Percentiles rank a stretch among this genome's conserved stretches.
Conservation (phyloP, 78 protist species). For the Pelomyxa schiedti region DNA sequence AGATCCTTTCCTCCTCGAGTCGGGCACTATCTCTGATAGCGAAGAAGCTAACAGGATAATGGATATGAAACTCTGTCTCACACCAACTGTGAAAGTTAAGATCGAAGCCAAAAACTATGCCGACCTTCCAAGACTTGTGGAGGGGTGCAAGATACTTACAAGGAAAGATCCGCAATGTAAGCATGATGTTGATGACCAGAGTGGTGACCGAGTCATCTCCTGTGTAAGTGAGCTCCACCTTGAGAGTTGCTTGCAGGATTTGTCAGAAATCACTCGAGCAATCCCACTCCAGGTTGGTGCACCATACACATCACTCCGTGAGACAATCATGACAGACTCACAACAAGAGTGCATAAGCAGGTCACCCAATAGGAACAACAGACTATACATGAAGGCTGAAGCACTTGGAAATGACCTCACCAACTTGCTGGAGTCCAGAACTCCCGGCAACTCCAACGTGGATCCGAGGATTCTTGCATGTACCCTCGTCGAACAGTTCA, state of each 20-base stretch:
- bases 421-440: conserved; percentile 27
- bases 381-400: conserved; percentile 31
- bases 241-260: conserved; percentile 13
- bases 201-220: conserved; percentile 50
- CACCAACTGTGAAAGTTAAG: conserved; percentile 55
- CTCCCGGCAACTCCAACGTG: background rate
- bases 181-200: background rate
- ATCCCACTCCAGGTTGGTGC: conserved; percentile 6
- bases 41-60: conserved; percentile 4
- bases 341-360: conserved; percentile 11
- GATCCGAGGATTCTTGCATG: conserved; percentile 1
- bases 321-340: conserved; percentile 17
- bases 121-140: conserved; percentile 31
- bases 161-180: conserved; percentile 3
- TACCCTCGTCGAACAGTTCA: background rate
- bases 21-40: conserved; percentile 35
- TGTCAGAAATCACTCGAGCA: background rate
- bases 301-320: conserved; percentile 9
- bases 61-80: conserved; percentile 18
- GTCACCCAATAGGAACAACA: conserved; percentile 57
- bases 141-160: conserved; percentile 65
- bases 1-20: conserved; percentile 42
- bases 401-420: conserved; percentile 20
- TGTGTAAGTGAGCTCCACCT: conserved; percentile 56
- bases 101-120: conserved; percentile 24